Base-by-base conservation (phyloP, 2,329 filamentous ascomycete species). In the Sarocladium kiliense region DNA sequence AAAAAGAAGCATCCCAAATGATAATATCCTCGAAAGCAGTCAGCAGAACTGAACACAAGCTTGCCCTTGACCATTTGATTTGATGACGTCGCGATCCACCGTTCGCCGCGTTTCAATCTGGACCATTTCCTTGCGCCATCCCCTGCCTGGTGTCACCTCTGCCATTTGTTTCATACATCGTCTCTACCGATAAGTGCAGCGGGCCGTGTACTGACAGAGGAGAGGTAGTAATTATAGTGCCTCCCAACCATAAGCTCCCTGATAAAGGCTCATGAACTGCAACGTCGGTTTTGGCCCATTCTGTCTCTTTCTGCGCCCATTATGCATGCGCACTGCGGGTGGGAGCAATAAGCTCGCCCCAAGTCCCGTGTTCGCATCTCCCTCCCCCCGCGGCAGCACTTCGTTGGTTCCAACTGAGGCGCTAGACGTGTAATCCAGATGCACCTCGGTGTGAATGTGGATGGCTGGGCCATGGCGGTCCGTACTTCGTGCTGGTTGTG, bases 31-130 rank as follows among this genome's bases (percentile, higher is more conserved):
- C n/a, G n/a, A n/a, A n/a, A 34, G 30, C 30, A 34, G 30, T 34
- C 9, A 34, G 30, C 30, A 34, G 30, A 34, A n/a, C n/a, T n/a
- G n/a, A n/a, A n/a, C n/a, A n/a, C n/a, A n/a, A n/a, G n/a, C n/a
- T n/a, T n/a, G n/a, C n/a, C n/a, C n/a, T n/a, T n/a, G n/a, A n/a
- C n/a, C 36, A 6, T 39, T n/a, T n/a, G 6, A 47, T 47, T 47
- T 47, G 47, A 51, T 51, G 47, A 51, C 47, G 47, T 51, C 47
- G 47, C 16, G 47, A 12, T 51, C 47, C 47, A 51, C 47, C 26
- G 30, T 21, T 36, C 10, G 47, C 30, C 11, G 18, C 25, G 30
- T 34, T 49, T 34, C 47, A 51, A 47, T 47, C 44, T 27, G 3
- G n/a, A 10, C 44, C 44, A 7, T 47, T 21, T 23, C 44, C 21